Evolutionary conservation across 2,329 filamentous ascomycete genomes (phyloP).

Genomic region (Diaporthe vexans): DNA sequence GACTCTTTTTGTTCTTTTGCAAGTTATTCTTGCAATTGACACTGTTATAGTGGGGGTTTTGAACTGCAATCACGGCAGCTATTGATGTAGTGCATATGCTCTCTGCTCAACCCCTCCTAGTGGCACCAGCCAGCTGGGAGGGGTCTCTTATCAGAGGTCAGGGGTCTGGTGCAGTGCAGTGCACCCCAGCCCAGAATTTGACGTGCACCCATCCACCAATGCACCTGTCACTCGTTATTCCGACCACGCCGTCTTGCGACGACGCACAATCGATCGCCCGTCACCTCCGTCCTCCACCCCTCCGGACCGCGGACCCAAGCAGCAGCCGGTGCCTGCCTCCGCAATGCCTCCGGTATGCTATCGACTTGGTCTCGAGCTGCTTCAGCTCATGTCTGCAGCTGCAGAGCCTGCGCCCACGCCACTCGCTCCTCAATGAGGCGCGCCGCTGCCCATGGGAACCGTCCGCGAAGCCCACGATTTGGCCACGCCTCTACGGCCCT

Average conservation of each 20-base stretch:
- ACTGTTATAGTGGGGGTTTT: not conserved
- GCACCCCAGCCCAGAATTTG: slow-evolving; percentile 2
- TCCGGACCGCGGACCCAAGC: slow-evolving; percentile 23
- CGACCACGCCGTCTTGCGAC: not conserved
- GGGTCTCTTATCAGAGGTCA: slow-evolving; percentile 4
- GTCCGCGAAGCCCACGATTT: slow-evolving; percentile 63
- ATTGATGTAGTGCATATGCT: not conserved
- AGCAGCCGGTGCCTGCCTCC: slow-evolving; percentile 41
- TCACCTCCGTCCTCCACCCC: slow-evolving; percentile 12
- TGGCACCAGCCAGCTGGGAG: not conserved
- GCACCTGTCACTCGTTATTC: not conserved
- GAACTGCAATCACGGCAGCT: not conserved
- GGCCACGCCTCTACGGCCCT: slow-evolving; percentile 74
- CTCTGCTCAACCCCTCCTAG: not conserved
- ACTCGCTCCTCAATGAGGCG: slow-evolving; percentile 64
- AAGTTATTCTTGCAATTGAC: not conserved
- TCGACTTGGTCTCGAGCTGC: slow-evolving; percentile 77
- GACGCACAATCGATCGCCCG: not conserved
- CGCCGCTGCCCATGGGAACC: slow-evolving; percentile 55
- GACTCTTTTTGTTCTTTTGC: not conserved
- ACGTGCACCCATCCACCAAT: not conserved
- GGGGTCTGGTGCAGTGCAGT: not conserved
- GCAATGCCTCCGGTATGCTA: slow-evolving; percentile 70
- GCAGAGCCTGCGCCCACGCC: slow-evolving; percentile 70
- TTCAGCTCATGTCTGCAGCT: slow-evolving; percentile 74